Conservation (phyloP, 129 eudicot genomes). For the Sambucus nigra region DNA sequence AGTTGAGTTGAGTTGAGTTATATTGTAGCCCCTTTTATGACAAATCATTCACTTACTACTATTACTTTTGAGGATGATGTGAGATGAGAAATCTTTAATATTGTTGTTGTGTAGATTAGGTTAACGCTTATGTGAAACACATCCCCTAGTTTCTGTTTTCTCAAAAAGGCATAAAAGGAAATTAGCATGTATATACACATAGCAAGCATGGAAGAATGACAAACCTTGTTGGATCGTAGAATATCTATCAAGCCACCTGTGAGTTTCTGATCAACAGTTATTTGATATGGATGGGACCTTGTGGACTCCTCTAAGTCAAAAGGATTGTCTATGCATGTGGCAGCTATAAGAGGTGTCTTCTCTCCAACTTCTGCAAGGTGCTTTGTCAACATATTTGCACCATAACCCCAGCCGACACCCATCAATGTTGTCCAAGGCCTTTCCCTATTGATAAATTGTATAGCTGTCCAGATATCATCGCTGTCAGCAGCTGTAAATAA, state of each 20-base stretch:
- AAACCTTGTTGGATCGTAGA: slow-evolving; percentile 67
- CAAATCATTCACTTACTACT: no score
- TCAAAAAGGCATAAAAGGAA: background rate
- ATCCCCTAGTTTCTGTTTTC: no score
- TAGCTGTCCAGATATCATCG: slow-evolving; percentile 72
- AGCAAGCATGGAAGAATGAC: slow-evolving; percentile 1
- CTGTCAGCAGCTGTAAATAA: slow-evolving; percentile 96
- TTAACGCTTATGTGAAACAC: no score
- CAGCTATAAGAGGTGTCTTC: slow-evolving; percentile 87
- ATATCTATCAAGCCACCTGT: slow-evolving; percentile 59
- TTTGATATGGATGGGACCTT: slow-evolving; percentile 25
- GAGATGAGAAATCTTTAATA: no score
- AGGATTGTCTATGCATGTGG: slow-evolving; percentile 84
- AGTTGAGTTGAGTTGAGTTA: no score
- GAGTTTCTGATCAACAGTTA: slow-evolving; percentile 34
- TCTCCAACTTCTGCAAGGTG: slow-evolving; percentile 78
- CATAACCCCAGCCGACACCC: slow-evolving; percentile 91
- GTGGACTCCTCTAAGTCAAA: slow-evolving; percentile 60
- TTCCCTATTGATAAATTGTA: slow-evolving; percentile 57
- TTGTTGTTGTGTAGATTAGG: no score
- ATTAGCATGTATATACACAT: background rate
- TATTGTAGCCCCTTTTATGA: no score
- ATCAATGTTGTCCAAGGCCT: slow-evolving; percentile 84
- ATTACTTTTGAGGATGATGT: no score
- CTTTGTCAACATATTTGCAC: slow-evolving; percentile 90